Percentiles rank a stretch among this genome's conserved stretches.
Conservation (phyloP, 1,284 basidiomycete genomes). For the Grifola frondosa region DNA sequence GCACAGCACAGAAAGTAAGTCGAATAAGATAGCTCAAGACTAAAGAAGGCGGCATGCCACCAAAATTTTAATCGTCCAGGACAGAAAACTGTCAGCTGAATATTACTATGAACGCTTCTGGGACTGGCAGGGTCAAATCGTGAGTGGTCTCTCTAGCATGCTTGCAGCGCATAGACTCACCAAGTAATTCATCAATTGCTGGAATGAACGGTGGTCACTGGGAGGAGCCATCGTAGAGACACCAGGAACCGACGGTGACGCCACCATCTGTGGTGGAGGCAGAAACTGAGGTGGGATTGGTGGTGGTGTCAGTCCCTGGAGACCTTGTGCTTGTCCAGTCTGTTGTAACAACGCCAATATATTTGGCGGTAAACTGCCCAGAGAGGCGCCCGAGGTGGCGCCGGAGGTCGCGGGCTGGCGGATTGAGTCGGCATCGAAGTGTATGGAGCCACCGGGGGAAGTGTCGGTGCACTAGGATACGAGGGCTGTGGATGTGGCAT, state of each 20-base stretch:
- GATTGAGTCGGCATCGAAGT: constrained; percentile 16
- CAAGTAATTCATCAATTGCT: constrained; percentile 33
- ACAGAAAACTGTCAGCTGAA: neutral
- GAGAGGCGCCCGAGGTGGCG: constrained; percentile 10
- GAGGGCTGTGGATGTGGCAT: constrained; percentile 13
- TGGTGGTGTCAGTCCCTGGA: constrained; percentile 14
- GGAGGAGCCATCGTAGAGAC: constrained; percentile 22
- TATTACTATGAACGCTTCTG: constrained; percentile 26
- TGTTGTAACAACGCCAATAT: constrained; percentile 32
- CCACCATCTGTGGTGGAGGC: constrained; percentile 21
- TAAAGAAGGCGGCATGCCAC: neutral
- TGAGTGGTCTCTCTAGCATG: neutral
- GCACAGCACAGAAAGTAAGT: neutral
- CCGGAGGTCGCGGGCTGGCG: constrained; percentile 12
- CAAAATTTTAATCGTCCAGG: neutral
- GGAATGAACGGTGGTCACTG: constrained; percentile 23
- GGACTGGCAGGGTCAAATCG: constrained; percentile 13
- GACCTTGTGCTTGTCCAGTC: constrained; percentile 17
- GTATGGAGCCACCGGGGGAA: constrained; percentile 16
- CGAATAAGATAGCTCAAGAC: constrained; percentile 14
- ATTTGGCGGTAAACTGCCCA: constrained; percentile 26
- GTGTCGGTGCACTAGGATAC: constrained; percentile 10
- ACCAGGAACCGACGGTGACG: constrained; percentile 22
- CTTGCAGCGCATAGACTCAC: constrained; percentile 15
- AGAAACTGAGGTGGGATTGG: constrained; percentile 27